Percentiles rank a stretch among this genome's conserved stretches.
Conservation (phyloP, 345 rosid species). For the Eucalyptus camaldulensis region DNA sequence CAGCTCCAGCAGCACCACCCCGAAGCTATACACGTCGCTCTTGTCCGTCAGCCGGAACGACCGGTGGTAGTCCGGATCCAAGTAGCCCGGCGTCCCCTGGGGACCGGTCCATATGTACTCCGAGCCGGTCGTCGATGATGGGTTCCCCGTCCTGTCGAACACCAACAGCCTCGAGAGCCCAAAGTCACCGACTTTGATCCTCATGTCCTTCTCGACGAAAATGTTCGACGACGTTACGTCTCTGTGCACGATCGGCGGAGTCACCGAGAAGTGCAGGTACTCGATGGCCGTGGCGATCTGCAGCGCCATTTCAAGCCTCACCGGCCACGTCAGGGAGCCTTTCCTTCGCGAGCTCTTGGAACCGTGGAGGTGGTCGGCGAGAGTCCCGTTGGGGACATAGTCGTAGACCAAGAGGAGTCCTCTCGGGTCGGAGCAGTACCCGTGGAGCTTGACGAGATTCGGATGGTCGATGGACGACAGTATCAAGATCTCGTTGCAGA, state of each 20-base stretch:
- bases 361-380: conserved; percentile 84
- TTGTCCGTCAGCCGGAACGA: conserved; percentile 86
- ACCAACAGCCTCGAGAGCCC: conserved; percentile 73
- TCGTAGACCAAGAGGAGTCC: conserved; percentile 83
- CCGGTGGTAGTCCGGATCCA: conserved; percentile 88
- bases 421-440: conserved; percentile 93
- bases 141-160: conserved; percentile 30
- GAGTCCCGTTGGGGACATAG: conserved; percentile 80
- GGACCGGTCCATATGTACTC: conserved; percentile 77
- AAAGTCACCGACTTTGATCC: conserved; percentile 75
- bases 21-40: conserved; percentile 85
- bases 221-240: conserved; percentile 81
- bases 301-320: conserved; percentile 71
- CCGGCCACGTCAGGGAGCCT: conserved; percentile 42
- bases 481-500: conserved; percentile 87
- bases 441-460: conserved; percentile 83
- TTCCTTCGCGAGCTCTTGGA: conserved; percentile 9
- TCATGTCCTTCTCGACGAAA: conserved; percentile 79
- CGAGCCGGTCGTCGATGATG: conserved; percentile 28
- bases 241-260: conserved; percentile 71
- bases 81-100: conserved; percentile 87
- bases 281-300: conserved; percentile 68
- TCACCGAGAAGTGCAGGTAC: conserved; percentile 59
- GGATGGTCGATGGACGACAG: conserved; percentile 77
- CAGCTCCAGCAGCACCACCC: conserved; percentile 78